Base-by-base conservation (phyloP, 495 filamentous ascomycete genomes). In the Trichodelitschia bisporula region DNA sequence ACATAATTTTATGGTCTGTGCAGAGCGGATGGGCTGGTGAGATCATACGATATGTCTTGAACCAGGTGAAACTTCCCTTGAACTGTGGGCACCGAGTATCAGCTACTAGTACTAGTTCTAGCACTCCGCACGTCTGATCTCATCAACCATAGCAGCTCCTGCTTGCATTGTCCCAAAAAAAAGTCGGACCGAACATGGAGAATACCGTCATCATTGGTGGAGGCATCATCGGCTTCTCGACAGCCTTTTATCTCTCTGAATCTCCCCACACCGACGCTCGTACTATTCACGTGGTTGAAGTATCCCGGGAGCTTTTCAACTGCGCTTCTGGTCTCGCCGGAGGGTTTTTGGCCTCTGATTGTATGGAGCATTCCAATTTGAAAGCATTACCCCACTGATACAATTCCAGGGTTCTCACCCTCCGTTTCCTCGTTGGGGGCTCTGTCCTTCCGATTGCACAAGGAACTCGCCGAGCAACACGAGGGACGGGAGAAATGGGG, bases 221-320 rank as follows among this genome's bases (percentile, higher is more conserved):
- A 29, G 77, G 77, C 30, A 80, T 86, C 47, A 77, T 86, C 23
- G 74, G 74, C 35, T 47, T 64, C 28, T 72, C 72, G n/a, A 76
- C 71, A 15, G 77, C 76, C 8, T 80, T 73, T 48, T 78, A 77
- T 43, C 61, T 79, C 26, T 64, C 64, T 14, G 49, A 64, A 19
- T 54, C 59, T 18, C 28, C 48, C n/a, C 40, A 30, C 30, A 59
- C 59, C 12, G 47, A 54, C 12, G 47, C 58, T 3, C 49, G 58
- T 8, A 54, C 55, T 24, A 70, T 83, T 36, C 67, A 79, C 40
- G 61, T 83, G 21, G 46, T 83, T 30, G 77, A 83, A 34, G 49
- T 66, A 11, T 64, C 66, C 0, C 49, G 59, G 0, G 46, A 62
- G 18, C 60, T 80, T 17, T 80, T 82, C 49, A 59, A 64, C 14